Evolutionary conservation across 345 rosid genomes (phyloP).

Genomic region (Brassica napus): Da-Ae NC_063435.1:29057501-29058000

Average conservation of each 20-base stretch:
- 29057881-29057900: background rate
- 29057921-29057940: background rate
- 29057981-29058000: background rate
- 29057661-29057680: background rate
- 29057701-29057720: background rate
- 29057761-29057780: conserved; percentile 19
- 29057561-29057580: no score
- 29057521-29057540: no score
- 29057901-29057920: background rate
- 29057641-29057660: background rate
- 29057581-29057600: no score
- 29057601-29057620: no score
- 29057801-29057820: conserved; percentile 25
- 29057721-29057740: background rate
- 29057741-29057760: conserved; percentile 27
- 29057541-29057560: no score
- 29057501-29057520: no score
- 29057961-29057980: background rate
- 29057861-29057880: background rate
- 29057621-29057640: background rate
- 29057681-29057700: background rate
- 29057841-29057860: background rate
- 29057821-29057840: conserved; percentile 4
- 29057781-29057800: conserved; percentile 33
- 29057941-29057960: background rate